A percentile compares a stretch with the other conserved stretches of the same genome.
phyloP scores from a whole-genome alignment of 768 basidiomycete species.

The Agaricus bisporus region DNA sequence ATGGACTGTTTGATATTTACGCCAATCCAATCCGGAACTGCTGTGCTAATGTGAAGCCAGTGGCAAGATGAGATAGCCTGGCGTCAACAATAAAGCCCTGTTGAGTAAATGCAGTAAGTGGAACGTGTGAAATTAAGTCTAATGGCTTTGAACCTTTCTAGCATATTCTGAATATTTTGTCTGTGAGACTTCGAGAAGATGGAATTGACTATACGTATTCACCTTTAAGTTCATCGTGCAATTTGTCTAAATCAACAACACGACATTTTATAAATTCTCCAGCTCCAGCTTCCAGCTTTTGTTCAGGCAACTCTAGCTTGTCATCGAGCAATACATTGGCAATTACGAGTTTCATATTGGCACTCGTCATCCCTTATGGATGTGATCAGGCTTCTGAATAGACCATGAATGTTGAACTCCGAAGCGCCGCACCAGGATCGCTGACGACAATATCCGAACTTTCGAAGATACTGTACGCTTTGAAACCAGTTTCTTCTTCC shows the following conservation, averaged over 20 bases:
- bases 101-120: not conserved
- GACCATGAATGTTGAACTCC: not conserved
- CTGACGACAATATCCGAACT: conserved; percentile 54
- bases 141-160: conserved; percentile 36
- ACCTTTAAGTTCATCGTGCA: conserved; percentile 67
- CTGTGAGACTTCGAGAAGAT: not conserved
- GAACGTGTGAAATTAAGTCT: not conserved
- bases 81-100: conserved; percentile 72
- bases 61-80: conserved; percentile 67
- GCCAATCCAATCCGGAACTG: conserved; percentile 14
- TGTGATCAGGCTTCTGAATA: not conserved
- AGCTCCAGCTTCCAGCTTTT: conserved; percentile 81
- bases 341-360: conserved; percentile 86
- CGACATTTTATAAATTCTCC: conserved; percentile 80
- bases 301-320: conserved; percentile 59
- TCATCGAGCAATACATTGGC: conserved; percentile 64
- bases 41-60: conserved; percentile 58
- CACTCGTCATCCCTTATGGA: conserved; percentile 81
- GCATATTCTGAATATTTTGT: conserved; percentile 42
- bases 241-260: conserved; percentile 60
- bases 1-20: not conserved
- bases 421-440: conserved; percentile 56
- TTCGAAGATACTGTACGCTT: conserved; percentile 56
- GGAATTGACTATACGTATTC: conserved; percentile 14
- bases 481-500: conserved; percentile 90